Percentiles rank a stretch among this genome's conserved stretches.
phyloP scores from a whole-genome alignment of 305 asterid genomes.

The Solanum hybrid region DNA sequence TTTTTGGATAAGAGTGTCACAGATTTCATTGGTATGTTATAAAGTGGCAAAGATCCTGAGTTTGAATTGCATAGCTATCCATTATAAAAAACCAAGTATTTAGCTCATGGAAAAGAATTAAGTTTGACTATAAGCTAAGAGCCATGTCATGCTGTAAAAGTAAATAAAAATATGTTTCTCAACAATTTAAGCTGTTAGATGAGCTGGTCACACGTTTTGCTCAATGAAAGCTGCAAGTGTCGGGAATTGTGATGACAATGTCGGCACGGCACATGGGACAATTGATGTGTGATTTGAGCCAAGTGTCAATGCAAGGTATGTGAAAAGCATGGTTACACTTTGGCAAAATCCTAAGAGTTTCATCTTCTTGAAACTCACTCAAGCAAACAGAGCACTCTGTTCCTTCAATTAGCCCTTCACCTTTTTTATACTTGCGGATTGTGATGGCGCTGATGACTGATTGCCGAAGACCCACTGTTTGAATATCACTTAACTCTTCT shows the following conservation, averaged over 20 bases:
- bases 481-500: neutral
- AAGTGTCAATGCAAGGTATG: neutral
- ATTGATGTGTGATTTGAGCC: conserved; percentile 6
- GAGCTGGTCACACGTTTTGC: neutral
- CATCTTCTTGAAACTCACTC: neutral
- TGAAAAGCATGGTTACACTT: neutral
- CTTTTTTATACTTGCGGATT: neutral
- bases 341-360: neutral
- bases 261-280: conserved; percentile 1
- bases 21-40: neutral
- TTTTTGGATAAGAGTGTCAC: neutral
- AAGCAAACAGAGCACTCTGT: conserved; percentile 3
- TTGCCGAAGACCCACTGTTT: neutral
- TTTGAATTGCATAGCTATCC: neutral
- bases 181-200: neutral
- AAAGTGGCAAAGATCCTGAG: neutral
- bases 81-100: neutral
- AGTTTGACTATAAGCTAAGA: neutral
- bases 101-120: neutral
- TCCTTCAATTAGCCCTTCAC: neutral
- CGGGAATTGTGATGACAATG: neutral
- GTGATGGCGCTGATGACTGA: neutral
- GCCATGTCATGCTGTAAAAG: neutral
- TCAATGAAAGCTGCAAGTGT: neutral
- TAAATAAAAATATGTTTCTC: neutral